Conservation (phyloP, 164 flowering plant species). For the Malania oleifera region DNA sequence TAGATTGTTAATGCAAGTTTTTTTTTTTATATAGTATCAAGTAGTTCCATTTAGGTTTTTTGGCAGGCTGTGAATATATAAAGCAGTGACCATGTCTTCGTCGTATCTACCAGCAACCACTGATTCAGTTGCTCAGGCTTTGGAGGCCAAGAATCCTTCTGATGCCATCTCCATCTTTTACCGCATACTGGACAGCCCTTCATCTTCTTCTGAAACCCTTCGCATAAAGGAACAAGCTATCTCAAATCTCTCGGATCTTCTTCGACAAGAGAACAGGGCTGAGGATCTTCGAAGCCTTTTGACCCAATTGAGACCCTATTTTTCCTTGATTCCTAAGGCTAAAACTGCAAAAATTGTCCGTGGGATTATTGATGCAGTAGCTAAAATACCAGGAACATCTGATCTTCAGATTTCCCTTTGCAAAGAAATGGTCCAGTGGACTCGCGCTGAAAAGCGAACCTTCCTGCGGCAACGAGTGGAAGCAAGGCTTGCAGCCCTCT, state of each 20-base stretch:
- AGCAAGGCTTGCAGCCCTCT: conserved; percentile 62
- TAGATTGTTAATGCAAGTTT: too few species aligned
- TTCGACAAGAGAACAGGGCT: conserved; percentile 52
- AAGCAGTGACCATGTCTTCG: conserved; percentile 32
- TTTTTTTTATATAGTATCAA: too few species aligned
- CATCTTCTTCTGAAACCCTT: conserved; percentile 53
- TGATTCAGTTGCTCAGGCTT: conserved; percentile 52
- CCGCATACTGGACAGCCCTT: conserved; percentile 48
- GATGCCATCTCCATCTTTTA: conserved; percentile 51
- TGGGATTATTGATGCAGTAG: conserved; percentile 58
- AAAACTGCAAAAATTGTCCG: conserved; percentile 70
- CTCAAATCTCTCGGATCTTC: conserved; percentile 56
- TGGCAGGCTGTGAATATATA: conserved; percentile 8
- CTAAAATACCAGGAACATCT: conserved; percentile 61
- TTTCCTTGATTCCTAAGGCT: conserved; percentile 60
- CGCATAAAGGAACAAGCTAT: conserved; percentile 62
- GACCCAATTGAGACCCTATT: conserved; percentile 63
- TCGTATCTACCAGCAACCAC: conserved; percentile 58
- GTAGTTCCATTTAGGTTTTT: too few species aligned
- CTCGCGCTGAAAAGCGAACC: conserved; percentile 61
- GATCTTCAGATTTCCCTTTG: conserved; percentile 65
- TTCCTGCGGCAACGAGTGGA: conserved; percentile 62
- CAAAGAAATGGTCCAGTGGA: conserved; percentile 68
- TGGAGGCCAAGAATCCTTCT: conserved; percentile 50
- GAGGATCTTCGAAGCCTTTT: conserved; percentile 61